Evolutionary conservation across 192 early-diverging fungal species (phyloP).

Genomic region (Lunasporangiospora selenospora): DNA sequence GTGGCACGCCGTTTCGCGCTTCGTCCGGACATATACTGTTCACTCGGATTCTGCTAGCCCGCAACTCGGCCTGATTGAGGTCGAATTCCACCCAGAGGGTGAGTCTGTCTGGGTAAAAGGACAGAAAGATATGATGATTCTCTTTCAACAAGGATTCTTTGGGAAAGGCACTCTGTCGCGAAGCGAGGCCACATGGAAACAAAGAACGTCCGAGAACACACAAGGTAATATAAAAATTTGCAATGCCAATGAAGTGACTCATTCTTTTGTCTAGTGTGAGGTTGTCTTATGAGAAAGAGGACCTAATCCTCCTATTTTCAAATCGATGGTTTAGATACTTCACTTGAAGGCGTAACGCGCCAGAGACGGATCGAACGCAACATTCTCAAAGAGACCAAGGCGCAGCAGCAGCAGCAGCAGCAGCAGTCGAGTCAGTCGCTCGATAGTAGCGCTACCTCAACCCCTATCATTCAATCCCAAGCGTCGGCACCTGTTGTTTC

Average conservation of each 20-base stretch:
- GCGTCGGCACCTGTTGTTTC: no score
- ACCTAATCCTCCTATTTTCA: not conserved
- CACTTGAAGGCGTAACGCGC: conserved; percentile 51
- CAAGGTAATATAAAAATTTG: conserved; percentile 10
- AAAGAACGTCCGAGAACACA: conserved; percentile 25
- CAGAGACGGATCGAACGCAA: conserved; percentile 37
- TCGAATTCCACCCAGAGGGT: conserved; percentile 24
- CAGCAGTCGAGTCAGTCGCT: no score
- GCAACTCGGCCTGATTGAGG: conserved; percentile 4
- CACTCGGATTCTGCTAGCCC: no score
- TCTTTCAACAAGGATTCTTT: conserved; percentile 75
- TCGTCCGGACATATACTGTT: no score
- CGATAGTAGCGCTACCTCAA: no score
- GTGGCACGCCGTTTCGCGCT: no score
- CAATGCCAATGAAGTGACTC: not conserved
- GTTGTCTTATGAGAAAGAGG: not conserved
- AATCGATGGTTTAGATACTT: conserved; percentile 5
- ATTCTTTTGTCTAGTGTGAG: no score
- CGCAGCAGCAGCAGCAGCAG: no score
- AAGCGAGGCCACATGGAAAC: conserved; percentile 79
- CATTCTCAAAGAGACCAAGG: no score
- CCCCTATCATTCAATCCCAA: no score
- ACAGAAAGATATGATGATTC: conserved; percentile 28
- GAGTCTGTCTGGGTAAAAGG: conserved; percentile 30
- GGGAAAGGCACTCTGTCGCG: conserved; percentile 82